phyloP scores from a whole-genome alignment of 495 filamentous ascomycete genomes.

The Penicillium bovifimosum region DNA sequence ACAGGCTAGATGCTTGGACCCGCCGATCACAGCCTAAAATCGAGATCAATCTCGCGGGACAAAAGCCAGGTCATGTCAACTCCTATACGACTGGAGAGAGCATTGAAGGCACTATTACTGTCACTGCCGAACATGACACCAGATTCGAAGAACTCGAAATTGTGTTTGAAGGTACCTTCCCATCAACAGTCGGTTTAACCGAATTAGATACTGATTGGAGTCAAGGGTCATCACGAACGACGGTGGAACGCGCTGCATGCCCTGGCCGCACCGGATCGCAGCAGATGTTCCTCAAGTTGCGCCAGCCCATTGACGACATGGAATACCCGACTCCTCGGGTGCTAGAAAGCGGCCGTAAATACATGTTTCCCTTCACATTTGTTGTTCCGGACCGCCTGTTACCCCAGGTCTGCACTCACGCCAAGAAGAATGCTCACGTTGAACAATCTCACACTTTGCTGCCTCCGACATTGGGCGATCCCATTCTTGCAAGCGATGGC shows the following conservation, averaged over 20 bases:
- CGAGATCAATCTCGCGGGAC: conserved; percentile 30
- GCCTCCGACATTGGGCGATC: conserved; percentile 76
- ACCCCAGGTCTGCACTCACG: conserved; percentile 57
- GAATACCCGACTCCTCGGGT: conserved; percentile 66
- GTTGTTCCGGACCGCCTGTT: conserved; percentile 71
- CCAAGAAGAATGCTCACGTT: conserved; percentile 49
- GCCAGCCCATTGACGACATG: conserved; percentile 68
- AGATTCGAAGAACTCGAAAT: conserved; percentile 79
- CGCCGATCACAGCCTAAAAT: conserved; percentile 30
- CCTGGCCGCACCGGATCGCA: conserved; percentile 48
- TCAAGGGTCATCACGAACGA: conserved; percentile 44
- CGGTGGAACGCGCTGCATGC: conserved; percentile 46
- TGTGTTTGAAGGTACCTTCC: conserved; percentile 62
- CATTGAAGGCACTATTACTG: conserved; percentile 52
- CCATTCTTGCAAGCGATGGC: conserved; percentile 47
- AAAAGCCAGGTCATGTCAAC: conserved; percentile 34
- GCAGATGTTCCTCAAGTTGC: conserved; percentile 71
- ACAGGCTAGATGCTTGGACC: conserved; percentile 26
- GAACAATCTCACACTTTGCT: conserved; percentile 68
- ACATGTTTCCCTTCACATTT: conserved; percentile 82
- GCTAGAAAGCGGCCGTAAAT: conserved; percentile 58
- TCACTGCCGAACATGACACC: conserved; percentile 59
- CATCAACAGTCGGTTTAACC: conserved; percentile 21
- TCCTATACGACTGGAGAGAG: conserved; percentile 56
- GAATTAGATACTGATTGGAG: conserved; percentile 15